Percentiles rank a stretch among this genome's conserved stretches.
These are phyloP conservation scores for Biscutella laevigata DNA, from an alignment of 441 rosid genomes.

Conservation along the genomic window DNA sequence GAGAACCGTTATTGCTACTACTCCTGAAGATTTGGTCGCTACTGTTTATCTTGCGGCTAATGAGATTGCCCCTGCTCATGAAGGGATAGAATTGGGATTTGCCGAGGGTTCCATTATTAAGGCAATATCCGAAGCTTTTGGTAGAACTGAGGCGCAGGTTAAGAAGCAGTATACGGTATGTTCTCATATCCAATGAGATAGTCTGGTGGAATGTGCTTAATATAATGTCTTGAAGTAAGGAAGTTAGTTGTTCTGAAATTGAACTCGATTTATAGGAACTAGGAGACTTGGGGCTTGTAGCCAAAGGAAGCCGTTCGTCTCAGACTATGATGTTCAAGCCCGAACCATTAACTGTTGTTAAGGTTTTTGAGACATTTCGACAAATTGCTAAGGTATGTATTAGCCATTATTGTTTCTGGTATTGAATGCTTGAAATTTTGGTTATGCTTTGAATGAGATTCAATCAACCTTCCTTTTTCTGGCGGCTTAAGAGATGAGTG, in stretches of 20 bases:
- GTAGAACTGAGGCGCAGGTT: conserved; percentile 66
- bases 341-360: conserved; percentile 58
- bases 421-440: not conserved
- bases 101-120: conserved; percentile 72
- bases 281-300: conserved; percentile 94
- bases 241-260: not conserved
- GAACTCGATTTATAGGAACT: conserved; percentile 36
- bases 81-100: conserved; percentile 75
- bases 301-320: conserved; percentile 84
- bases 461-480: not conserved
- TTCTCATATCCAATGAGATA: not conserved
- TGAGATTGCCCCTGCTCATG: conserved; percentile 77
- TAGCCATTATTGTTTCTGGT: not conserved
- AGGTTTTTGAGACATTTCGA: conserved; percentile 65
- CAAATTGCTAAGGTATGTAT: conserved; percentile 71
- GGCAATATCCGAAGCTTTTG: conserved; percentile 78
- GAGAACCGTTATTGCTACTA: conserved; percentile 67
- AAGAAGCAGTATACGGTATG: conserved; percentile 54
- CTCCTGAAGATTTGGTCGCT: conserved; percentile 69
- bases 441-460: not conserved
- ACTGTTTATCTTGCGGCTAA: conserved; percentile 66
- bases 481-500: not conserved
- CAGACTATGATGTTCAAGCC: conserved; percentile 90
- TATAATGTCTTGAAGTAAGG: not conserved
- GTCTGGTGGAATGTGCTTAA: conserved; percentile 2